Evolutionary conservation across 2,329 filamentous ascomycete genomes (phyloP).

Genomic region (Claviceps maximensis): DNA sequence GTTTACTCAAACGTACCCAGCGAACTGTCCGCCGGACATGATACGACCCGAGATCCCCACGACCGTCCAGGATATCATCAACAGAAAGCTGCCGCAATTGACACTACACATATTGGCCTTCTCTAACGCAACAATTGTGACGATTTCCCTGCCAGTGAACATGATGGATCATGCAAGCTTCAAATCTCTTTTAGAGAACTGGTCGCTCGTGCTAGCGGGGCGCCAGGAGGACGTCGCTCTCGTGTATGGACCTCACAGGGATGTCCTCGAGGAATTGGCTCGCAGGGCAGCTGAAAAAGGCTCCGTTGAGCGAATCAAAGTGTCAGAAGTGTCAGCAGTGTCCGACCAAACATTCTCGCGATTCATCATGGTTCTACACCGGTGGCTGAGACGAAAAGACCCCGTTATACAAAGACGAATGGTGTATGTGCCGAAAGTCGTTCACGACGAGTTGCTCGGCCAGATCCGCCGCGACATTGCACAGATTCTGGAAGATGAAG

Average conservation of each 20-base stretch:
- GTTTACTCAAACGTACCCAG: conserved; percentile 4
- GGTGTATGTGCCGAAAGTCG: conserved; percentile 5
- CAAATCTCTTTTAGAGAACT: conserved; percentile 4
- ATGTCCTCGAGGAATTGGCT: conserved; percentile 2
- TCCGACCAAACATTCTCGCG: neutral
- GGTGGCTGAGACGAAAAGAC: conserved; percentile 1
- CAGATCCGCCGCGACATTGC: conserved; percentile 4
- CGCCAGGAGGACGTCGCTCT: neutral
- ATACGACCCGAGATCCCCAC: neutral
- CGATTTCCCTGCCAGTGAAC: conserved; percentile 3
- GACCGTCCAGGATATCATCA: conserved; percentile 5
- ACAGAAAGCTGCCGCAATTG: conserved; percentile 4
- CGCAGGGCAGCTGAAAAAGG: conserved; percentile 1
- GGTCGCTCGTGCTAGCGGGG: conserved; percentile 6
- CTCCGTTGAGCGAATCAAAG: neutral
- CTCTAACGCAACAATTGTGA: conserved; percentile 4
- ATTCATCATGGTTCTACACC: neutral
- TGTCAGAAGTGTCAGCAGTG: neutral
- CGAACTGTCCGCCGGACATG: neutral
- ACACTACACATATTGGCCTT: conserved; percentile 4
- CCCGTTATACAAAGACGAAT: conserved; percentile 3
- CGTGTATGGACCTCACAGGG: conserved; percentile 1
- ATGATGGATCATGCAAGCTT: conserved; percentile 5
- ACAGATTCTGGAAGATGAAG: neutral
- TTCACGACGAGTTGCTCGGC: conserved; percentile 3